Evolutionary conservation across 1,284 basidiomycete species (phyloP), one percentile per base, ranked within the genome.

Genomic region (Exobasidium cylindrosporum): DNA sequence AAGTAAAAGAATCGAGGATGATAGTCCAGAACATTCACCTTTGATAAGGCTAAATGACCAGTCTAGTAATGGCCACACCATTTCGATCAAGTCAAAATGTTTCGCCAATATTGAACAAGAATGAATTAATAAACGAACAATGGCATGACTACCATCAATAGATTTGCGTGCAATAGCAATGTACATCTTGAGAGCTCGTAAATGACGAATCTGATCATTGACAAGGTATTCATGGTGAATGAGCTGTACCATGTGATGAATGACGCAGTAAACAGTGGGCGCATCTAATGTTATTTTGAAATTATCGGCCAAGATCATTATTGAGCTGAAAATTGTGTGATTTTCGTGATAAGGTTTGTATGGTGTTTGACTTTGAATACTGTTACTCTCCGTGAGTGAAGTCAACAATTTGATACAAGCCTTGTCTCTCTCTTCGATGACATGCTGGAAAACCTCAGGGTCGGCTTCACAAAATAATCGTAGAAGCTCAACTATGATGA

Each of bases 191-290:
- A 96, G 81, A 0, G 87, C 85, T 60, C 90, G 88, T 31, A 94
- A 78, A 30, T 89, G 82, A 4, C 93, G 87, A 49, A 88, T 80
- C 78, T 96, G 91, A 74, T 96, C 91, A 74, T 91, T 91, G 66
- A 95, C 84, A 46, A 97, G 84, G n/a, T 87, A 87, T 0, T 87
- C 86, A 1, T 82, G 80, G 63, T 89, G 84, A 29, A 93, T 82
- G 44, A 84, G 83, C 5, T 87, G 83, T 67, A 95, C 87, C 7
- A 95, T 82, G 58, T 87, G 85, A 60, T 89, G 87, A 26, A 74
- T 44, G 3, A 69, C 64, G 45, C 72, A 64, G 58, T 70, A 75
- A 24, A 56, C 50, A 29, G 17, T 54, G 40, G 28, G 29, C 6
- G 24, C 21, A 10, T 30, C 7, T 13, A 58, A 17, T 10, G 52